phyloP scores from a whole-genome alignment of 108 stramenopile species.

The Nitzschia sp. region DNA sequence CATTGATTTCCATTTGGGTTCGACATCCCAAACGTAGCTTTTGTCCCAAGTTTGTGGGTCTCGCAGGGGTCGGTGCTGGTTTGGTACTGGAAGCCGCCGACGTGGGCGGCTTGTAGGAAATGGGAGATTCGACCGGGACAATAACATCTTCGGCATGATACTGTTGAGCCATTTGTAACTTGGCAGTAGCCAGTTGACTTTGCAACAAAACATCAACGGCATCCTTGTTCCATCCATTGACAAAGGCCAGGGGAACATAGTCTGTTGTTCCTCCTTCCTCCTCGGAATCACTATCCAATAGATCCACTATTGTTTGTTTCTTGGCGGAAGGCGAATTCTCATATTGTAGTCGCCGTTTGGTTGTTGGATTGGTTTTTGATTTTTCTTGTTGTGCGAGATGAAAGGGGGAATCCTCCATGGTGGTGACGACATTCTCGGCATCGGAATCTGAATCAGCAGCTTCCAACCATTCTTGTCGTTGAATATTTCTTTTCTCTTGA shows the following conservation, averaged over 20 bases:
- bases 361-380: neutral
- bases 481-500: too few relatives aligned
- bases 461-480: too few relatives aligned
- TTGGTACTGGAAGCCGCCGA: neutral
- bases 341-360: neutral
- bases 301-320: neutral
- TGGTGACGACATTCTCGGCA: neutral
- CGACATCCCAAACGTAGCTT: slow-evolving; percentile 13
- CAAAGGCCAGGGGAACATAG: neutral
- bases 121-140: slow-evolving; percentile 16
- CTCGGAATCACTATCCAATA: slow-evolving; percentile 9
- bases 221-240: slow-evolving; percentile 2
- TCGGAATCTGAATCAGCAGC: neutral
- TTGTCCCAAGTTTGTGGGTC: slow-evolving; percentile 6
- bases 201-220: slow-evolving; percentile 19
- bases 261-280: slow-evolving; percentile 13
- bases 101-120: slow-evolving; percentile 3
- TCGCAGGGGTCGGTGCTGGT: neutral
- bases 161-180: slow-evolving; percentile 39
- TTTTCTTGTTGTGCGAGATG: neutral
- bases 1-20: slow-evolving; percentile 7
- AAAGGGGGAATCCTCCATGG: neutral
- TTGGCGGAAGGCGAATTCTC: neutral
- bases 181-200: slow-evolving; percentile 22
- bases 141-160: slow-evolving; percentile 63